Evolutionary conservation across 2,329 filamentous ascomycete genomes (phyloP).

Genomic region (Aspergillus melleus): DNA sequence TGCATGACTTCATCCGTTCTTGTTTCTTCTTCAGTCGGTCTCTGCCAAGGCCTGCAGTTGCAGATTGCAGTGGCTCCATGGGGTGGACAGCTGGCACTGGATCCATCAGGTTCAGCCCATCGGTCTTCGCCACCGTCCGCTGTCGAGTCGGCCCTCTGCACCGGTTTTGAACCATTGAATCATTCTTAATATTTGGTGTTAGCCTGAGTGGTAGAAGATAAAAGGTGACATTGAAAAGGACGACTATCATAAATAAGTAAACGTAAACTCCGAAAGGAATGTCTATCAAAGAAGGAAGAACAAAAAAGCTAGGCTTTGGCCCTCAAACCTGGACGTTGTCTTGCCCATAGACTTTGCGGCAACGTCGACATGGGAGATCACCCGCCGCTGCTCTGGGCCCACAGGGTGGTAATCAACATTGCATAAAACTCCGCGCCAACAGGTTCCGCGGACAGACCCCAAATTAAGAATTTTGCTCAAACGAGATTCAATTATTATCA

Average conservation of each 20-base stretch:
- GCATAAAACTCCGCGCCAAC: constrained; percentile 24
- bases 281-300: constrained; percentile 25
- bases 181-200: no score
- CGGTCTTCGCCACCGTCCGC: not conserved
- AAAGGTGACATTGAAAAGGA: constrained; percentile 1
- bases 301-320: constrained; percentile 12
- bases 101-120: not conserved
- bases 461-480: constrained; percentile 31
- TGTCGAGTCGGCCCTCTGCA: not conserved
- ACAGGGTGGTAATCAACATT: constrained; percentile 1
- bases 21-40: not conserved
- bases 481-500: constrained; percentile 44
- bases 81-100: not conserved
- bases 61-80: not conserved
- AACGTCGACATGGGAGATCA: not conserved
- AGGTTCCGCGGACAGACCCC: constrained; percentile 22
- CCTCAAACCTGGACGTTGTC: constrained; percentile 8
- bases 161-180: not conserved
- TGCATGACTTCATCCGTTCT: not conserved
- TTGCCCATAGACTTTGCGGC: not conserved
- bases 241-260: constrained; percentile 16
- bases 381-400: constrained; percentile 1
- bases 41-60: not conserved
- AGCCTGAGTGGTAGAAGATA: not conserved
- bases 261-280: constrained; percentile 20